Base-by-base conservation (phyloP, 1,284 basidiomycete genomes). In the Pseudozyma thailandica region DNA sequence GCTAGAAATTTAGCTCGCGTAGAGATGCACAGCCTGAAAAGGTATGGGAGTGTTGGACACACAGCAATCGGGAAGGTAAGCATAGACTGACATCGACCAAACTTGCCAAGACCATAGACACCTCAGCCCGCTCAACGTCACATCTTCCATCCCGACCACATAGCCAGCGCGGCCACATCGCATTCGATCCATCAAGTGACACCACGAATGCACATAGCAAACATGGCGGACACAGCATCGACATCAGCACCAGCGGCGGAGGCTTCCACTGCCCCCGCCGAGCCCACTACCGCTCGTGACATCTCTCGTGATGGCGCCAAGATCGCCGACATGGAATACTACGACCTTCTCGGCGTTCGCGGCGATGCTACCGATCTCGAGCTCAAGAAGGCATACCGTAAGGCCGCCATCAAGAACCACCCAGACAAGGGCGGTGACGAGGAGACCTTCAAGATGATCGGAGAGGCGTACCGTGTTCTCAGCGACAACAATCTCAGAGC, bases 321-420 rank as follows among this genome's bases (percentile, higher is more conserved):
- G 62, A 78, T 82, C 44, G 80, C 71, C 20, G 79, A 82, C 65
- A 82, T 82, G 80, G 81, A 82, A 49, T 82, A 82, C 73, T 82
- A 82, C 70, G 77, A 82, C 50, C 76, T 82, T n/a, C 78, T 82
- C 41, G 68, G 72, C 45, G 82, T 83, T 46, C 65, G 76, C 39
- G 82, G 78, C n/a, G 71, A 79, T 28, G 76, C 72, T 10, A 70
- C 77, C 16, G 92, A 92, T 72, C 89, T 89, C 4, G 89, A 91
- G 60, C 85, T 97, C 75, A 98, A 98, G 87, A 97, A 94, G 85
- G 93, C 92, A 1, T 98, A 98, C 84, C 87, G 95, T 71, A 96
- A 92, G 84, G 90, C 91, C 69, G 94, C 95, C 21, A 94, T 98
- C 87, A 92, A 92, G 87, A 93, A 93, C 59, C 77, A 86, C 81